A percentile compares a stretch with the other conserved stretches of the same genome.
Conservation (phyloP, 108 stramenopile genomes). For the Pseudonitzschia delicatissima region DNA sequence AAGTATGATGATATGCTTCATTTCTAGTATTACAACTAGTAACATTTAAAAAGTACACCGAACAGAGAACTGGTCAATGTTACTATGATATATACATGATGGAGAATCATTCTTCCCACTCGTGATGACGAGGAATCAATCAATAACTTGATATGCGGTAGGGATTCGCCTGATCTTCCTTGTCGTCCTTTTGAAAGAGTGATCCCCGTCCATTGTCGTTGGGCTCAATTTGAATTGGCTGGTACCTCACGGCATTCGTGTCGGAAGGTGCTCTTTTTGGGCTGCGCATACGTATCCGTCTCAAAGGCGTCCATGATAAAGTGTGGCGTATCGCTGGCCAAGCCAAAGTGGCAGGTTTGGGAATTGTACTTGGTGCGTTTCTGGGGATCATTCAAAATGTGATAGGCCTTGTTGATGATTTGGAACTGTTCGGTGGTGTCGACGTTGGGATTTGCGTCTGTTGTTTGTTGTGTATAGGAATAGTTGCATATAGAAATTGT, state of each 20-base stretch:
- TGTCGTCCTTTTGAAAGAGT: no score
- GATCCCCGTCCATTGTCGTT: not conserved
- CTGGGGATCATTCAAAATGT: conserved; percentile 80
- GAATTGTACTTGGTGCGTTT: conserved; percentile 75
- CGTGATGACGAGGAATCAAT: no score
- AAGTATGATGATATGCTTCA: no score
- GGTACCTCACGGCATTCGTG: not conserved
- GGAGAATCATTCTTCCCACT: no score
- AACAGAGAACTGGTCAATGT: no score
- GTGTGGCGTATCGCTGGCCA: not conserved
- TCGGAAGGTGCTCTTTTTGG: not conserved
- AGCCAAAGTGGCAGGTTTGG: not conserved
- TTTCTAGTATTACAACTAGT: no score
- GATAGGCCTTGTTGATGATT: conserved; percentile 85
- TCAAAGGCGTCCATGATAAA: conserved; percentile 1
- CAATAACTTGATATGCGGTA: no score
- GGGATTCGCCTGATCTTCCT: no score
- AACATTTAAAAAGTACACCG: no score
- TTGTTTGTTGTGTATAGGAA: not conserved
- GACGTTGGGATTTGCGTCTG: conserved; percentile 69
- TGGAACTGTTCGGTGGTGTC: conserved; percentile 72
- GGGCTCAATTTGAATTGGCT: not conserved
- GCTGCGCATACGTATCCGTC: not conserved
- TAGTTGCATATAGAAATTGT: not conserved
- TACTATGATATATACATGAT: no score